phyloP scores from a whole-genome alignment of 129 eudicot genomes.

The Saussurea involucrata region DNA sequence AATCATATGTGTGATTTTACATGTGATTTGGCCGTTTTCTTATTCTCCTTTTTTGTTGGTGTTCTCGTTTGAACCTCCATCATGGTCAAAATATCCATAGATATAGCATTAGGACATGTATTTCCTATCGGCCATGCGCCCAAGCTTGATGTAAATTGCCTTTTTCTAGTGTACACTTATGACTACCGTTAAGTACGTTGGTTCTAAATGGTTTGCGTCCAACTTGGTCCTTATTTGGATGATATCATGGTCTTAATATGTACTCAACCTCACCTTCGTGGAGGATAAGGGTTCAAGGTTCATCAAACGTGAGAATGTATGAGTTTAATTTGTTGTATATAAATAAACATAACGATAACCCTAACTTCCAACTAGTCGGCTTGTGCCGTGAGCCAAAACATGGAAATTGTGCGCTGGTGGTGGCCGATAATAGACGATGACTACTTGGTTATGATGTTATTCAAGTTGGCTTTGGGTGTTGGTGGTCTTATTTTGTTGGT shows the following conservation, averaged over 20 bases:
- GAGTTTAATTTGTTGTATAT: neutral
- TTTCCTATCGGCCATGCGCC: neutral
- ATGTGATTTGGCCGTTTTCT: too few relatives aligned
- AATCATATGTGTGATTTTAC: too few relatives aligned
- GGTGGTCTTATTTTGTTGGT: too few relatives aligned
- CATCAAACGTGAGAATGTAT: neutral
- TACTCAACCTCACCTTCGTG: neutral
- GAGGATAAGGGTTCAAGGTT: neutral
- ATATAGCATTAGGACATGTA: neutral
- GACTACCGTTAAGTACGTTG: neutral
- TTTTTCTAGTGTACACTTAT: neutral
- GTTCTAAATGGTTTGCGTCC: too few relatives aligned
- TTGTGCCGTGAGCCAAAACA: neutral
- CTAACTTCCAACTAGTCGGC: neutral
- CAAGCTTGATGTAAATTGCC: neutral
- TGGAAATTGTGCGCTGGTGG: too few relatives aligned
- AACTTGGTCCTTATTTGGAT: too few relatives aligned
- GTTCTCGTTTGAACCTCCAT: too few relatives aligned
- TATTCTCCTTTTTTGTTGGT: too few relatives aligned
- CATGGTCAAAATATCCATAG: too few relatives aligned
- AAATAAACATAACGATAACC: neutral
- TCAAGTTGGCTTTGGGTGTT: neutral
- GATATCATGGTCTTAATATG: too few relatives aligned
- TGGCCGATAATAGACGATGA: too few relatives aligned
- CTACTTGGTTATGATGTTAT: neutral